phyloP scores from a whole-genome alignment of 2,329 filamentous ascomycete genomes.

The Aspergillus luchuensis region DNA sequence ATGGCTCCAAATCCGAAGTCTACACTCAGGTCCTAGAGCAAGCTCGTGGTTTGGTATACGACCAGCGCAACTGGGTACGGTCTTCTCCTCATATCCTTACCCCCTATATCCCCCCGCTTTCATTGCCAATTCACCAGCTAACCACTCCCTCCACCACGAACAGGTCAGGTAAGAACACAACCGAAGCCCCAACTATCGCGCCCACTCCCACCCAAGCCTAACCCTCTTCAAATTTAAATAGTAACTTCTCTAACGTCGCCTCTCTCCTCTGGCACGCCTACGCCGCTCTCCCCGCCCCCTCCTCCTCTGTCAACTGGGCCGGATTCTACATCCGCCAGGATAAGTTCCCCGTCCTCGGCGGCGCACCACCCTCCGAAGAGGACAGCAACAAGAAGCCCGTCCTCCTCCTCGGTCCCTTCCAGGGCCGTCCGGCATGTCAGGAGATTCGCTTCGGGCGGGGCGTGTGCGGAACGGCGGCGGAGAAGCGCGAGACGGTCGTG shows the following conservation, averaged over 20 bases:
- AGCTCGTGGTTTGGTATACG: constrained; percentile 41
- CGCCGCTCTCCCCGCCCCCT: constrained; percentile 46
- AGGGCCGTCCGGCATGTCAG: constrained; percentile 53
- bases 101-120: not conserved
- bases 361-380: constrained; percentile 19
- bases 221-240: constrained; percentile 18
- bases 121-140: not conserved
- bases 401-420: constrained; percentile 51
- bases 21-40: constrained; percentile 47
- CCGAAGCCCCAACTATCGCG: no score
- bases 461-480: constrained; percentile 50
- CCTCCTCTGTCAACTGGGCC: constrained; percentile 51
- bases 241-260: constrained; percentile 51
- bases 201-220: not conserved
- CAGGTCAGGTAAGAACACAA: constrained; percentile 35
- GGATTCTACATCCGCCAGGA: constrained; percentile 51
- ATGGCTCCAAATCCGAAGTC: constrained; percentile 44
- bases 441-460: constrained; percentile 49
- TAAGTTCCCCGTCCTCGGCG: constrained; percentile 39
- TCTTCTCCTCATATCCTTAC: no score
- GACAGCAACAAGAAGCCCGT: constrained; percentile 22
- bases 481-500: constrained; percentile 41
- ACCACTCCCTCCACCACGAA: constrained; percentile 4
- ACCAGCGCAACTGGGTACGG: constrained; percentile 51
- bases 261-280: constrained; percentile 54